A percentile compares a stretch with the other conserved stretches of the same genome.
phyloP scores from a whole-genome alignment of 2,329 filamentous ascomycete genomes.

The Epichloe hybrida region DNA sequence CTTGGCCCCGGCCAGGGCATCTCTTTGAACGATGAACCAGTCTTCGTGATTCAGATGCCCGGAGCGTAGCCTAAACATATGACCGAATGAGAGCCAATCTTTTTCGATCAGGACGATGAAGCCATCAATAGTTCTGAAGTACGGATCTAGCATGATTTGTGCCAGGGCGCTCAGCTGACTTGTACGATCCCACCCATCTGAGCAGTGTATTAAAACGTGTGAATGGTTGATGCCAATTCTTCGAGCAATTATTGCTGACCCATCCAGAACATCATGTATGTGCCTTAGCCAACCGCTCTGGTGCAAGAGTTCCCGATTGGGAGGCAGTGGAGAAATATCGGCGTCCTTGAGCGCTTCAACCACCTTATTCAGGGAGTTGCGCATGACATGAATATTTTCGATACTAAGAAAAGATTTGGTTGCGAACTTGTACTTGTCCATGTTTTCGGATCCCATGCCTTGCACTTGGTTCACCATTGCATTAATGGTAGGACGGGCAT shows the following conservation, averaged over 20 bases:
- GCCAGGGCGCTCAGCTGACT: slow-evolving; percentile 85
- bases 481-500: slow-evolving; percentile 88
- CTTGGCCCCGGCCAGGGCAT: slow-evolving; percentile 52
- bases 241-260: slow-evolving; percentile 69
- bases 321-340: slow-evolving; percentile 70
- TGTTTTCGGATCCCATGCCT: slow-evolving; percentile 89
- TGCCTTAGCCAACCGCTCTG: slow-evolving; percentile 89
- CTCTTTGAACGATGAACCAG: slow-evolving; percentile 83
- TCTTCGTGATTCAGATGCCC: slow-evolving; percentile 82
- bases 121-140: slow-evolving; percentile 84
- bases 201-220: slow-evolving; percentile 93
- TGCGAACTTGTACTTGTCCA: slow-evolving; percentile 91
- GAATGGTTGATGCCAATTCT: slow-evolving; percentile 87
- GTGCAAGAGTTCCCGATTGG: slow-evolving; percentile 65
- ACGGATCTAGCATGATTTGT: slow-evolving; percentile 89
- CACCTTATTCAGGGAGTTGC: slow-evolving; percentile 75
- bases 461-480: slow-evolving; percentile 88
- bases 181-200: slow-evolving; percentile 95
- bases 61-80: slow-evolving; percentile 91
- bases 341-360: slow-evolving; percentile 86
- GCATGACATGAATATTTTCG: slow-evolving; percentile 98
- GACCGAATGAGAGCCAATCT: slow-evolving; percentile 94
- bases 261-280: slow-evolving; percentile 71
- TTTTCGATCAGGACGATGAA: slow-evolving; percentile 94
- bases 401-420: slow-evolving; percentile 89